Percentiles rank a stretch among this genome's conserved stretches.
Conservation (phyloP, 306 rosid species). For the Trichosanthes cucumerina region DNA sequence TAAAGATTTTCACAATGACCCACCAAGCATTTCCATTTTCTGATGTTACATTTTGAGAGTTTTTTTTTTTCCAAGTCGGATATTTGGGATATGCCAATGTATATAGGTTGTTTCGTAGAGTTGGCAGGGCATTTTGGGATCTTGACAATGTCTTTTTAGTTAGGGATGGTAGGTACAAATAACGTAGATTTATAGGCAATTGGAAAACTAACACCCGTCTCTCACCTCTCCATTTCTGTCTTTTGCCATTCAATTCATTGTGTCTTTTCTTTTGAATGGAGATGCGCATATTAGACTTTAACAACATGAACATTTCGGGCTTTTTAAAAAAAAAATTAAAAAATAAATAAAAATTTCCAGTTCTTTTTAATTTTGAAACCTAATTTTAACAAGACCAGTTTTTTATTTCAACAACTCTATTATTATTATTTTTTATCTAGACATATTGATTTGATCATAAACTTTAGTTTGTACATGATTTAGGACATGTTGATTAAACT, state of each 20-base stretch:
- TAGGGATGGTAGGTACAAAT: background rate
- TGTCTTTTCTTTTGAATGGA: too few species aligned
- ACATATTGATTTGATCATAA: too few species aligned
- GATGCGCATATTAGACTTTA: too few species aligned
- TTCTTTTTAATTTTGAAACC: too few species aligned
- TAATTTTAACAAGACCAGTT: too few species aligned
- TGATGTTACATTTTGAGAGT: slow-evolving; percentile 19
- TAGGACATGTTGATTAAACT: too few species aligned
- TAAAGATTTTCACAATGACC: background rate
- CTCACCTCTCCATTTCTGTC: background rate
- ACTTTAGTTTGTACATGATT: too few species aligned
- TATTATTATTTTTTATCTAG: too few species aligned
- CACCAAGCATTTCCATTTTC: slow-evolving; percentile 13
- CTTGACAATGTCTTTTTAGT: background rate
- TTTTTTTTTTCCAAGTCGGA: slow-evolving; percentile 5
- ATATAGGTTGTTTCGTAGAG: background rate
- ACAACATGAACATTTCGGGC: too few species aligned
- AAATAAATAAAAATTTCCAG: too few species aligned
- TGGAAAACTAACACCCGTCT: background rate
- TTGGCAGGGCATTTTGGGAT: slow-evolving; percentile 34
- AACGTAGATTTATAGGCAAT: background rate
- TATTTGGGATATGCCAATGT: background rate
- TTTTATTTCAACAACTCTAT: too few species aligned
- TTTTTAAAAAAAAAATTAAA: too few species aligned
- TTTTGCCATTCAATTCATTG: background rate